These are phyloP conservation scores for Fomitopsis serialis DNA, from an alignment of 768 basidiomycete genomes.

Conservation along the genomic window DNA sequence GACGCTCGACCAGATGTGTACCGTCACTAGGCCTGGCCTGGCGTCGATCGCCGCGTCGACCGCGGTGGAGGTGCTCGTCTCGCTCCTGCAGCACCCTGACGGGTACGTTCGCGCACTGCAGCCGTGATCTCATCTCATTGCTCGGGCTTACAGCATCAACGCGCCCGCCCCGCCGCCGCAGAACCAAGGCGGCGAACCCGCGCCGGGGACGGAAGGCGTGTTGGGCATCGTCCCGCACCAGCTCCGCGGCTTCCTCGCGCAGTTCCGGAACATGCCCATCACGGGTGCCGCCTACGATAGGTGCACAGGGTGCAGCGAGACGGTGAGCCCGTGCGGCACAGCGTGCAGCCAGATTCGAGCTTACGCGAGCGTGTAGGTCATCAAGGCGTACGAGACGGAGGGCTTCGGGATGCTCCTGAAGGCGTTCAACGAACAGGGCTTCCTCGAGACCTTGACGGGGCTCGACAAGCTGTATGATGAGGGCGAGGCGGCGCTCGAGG, in stretches of 20 bases:
- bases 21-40: constrained; percentile 91
- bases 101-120: constrained; percentile 44
- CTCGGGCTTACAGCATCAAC: constrained; percentile 40
- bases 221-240: constrained; percentile 93
- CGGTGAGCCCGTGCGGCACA: constrained; percentile 36
- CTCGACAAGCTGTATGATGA: constrained; percentile 50
- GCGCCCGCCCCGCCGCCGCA: constrained; percentile 66
- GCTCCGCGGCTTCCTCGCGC: constrained; percentile 82
- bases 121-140: background rate
- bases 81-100: constrained; percentile 83
- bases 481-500: constrained; percentile 44
- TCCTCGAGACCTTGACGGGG: constrained; percentile 49
- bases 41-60: constrained; percentile 90
- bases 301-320: constrained; percentile 89
- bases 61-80: constrained; percentile 88
- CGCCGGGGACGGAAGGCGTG: constrained; percentile 39
- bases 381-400: constrained; percentile 74
- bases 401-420: constrained; percentile 77
- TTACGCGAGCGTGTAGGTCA: constrained; percentile 42
- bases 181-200: constrained; percentile 15
- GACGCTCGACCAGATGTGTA: constrained; percentile 98
- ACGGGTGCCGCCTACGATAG: constrained; percentile 80
- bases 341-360: background rate
- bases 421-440: constrained; percentile 84
- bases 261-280: constrained; percentile 81